These are phyloP conservation scores for Calamus simplicifolius DNA, from an alignment of 176 grass and related monocot species.

Conservation along the genomic window DNA sequence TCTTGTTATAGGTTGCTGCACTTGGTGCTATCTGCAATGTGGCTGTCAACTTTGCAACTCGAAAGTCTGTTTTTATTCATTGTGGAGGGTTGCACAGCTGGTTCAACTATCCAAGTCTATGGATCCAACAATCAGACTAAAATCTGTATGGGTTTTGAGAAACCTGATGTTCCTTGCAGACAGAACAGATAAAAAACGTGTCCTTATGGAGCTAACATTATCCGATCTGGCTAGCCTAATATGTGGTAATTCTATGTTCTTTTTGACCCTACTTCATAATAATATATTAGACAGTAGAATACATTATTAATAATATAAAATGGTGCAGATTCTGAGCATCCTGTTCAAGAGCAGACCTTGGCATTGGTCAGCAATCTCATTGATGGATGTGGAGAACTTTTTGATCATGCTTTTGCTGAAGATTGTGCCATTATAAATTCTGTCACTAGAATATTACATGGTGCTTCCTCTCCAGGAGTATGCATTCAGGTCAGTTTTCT, in stretches of 20 bases:
- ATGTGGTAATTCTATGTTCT: slow-evolving; percentile 48
- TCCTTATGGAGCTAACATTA: slow-evolving; percentile 65
- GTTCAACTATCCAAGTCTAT: slow-evolving; percentile 79
- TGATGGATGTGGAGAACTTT: slow-evolving; percentile 53
- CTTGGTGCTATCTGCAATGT: slow-evolving; percentile 91
- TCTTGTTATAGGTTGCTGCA: slow-evolving; percentile 56
- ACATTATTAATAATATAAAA: slow-evolving; percentile 17
- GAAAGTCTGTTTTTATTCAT: slow-evolving; percentile 70
- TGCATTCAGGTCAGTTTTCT: slow-evolving; percentile 64
- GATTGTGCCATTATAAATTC: slow-evolving; percentile 58
- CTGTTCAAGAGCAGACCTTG: slow-evolving; percentile 83
- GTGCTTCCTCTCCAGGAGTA: slow-evolving; percentile 36
- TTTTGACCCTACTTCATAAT: neutral
- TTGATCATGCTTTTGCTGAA: slow-evolving; percentile 56
- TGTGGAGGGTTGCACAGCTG: slow-evolving; percentile 64
- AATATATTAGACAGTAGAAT: neutral
- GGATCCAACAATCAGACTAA: slow-evolving; percentile 69
- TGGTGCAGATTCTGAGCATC: slow-evolving; percentile 79
- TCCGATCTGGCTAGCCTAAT: slow-evolving; percentile 70
- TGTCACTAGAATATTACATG: slow-evolving; percentile 67
- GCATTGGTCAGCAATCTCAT: slow-evolving; percentile 79
- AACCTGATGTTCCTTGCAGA: slow-evolving; percentile 94
- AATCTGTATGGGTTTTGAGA: slow-evolving; percentile 76
- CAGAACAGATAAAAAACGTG: slow-evolving; percentile 69
- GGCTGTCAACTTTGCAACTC: slow-evolving; percentile 65